Conservation (phyloP, 352 stramenopile genomes). For the Phytophthora cajani region DNA sequence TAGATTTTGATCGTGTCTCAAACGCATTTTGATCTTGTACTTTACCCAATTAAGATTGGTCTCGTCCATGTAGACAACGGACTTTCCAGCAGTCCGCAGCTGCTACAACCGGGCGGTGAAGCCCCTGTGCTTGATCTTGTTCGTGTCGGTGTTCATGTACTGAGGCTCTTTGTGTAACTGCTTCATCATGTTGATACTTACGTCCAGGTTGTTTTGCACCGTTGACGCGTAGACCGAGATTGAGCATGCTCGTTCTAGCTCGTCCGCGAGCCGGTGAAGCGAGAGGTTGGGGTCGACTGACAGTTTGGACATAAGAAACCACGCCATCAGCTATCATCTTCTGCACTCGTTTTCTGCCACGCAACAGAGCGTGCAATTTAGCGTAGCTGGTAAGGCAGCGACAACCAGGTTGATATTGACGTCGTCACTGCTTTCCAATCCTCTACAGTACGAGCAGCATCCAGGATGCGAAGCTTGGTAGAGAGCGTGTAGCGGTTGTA, state of each 20-base stretch:
- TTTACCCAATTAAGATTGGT: no score
- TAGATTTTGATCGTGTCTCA: no score
- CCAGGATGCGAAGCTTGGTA: neutral
- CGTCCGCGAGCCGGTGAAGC: neutral
- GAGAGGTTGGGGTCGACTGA: neutral
- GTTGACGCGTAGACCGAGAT: neutral
- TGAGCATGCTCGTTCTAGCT: neutral
- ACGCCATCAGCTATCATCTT: neutral
- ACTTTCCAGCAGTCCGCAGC: no score
- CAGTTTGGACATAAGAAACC: neutral
- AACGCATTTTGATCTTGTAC: no score
- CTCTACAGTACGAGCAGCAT: neutral
- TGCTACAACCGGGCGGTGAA: no score
- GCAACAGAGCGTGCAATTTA: neutral
- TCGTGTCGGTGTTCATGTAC: neutral
- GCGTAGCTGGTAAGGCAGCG: neutral
- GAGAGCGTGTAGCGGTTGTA: neutral
- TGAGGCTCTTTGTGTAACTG: neutral
- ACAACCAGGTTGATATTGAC: slow-evolving; percentile 7
- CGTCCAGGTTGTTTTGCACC: neutral
- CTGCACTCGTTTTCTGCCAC: neutral
- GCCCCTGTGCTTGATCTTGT: no score
- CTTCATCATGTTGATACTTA: neutral
- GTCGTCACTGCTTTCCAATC: neutral
- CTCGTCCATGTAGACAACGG: no score